phyloP scores from a whole-genome alignment of 768 basidiomycete genomes.

The Trametes punicea region DNA sequence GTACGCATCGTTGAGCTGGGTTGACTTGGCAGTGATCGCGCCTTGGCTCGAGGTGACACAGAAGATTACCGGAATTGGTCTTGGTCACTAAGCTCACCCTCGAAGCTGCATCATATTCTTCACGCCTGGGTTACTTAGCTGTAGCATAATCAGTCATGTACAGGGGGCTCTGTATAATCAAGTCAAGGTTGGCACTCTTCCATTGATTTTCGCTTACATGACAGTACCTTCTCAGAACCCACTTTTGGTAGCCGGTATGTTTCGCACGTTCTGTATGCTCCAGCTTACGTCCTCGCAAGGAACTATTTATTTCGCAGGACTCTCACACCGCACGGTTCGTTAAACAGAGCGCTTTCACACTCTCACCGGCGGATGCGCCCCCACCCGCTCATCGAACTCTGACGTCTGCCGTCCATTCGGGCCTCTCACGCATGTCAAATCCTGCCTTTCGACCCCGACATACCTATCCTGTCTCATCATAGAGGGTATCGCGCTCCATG shows the following conservation, averaged over 20 bases:
- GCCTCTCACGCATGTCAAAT: background rate
- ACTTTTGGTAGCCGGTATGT: conserved; percentile 15
- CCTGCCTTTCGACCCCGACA: background rate
- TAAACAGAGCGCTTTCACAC: background rate
- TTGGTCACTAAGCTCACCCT: conserved; percentile 42
- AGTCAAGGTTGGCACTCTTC: too few species aligned
- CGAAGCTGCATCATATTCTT: background rate
- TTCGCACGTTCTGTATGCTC: background rate
- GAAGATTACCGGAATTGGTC: conserved; percentile 66
- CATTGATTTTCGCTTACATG: too few species aligned
- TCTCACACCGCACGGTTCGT: background rate
- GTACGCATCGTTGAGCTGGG: conserved; percentile 69
- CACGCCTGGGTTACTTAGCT: too few species aligned
- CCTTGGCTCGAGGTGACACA: conserved; percentile 77
- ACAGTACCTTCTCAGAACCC: background rate
- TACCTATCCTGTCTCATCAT: conserved; percentile 7
- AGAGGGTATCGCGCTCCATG: background rate
- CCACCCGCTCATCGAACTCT: background rate
- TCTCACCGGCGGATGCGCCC: background rate
- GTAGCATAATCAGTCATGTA: too few species aligned
- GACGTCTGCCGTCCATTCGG: background rate
- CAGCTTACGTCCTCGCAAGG: conserved; percentile 7
- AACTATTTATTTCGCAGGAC: background rate
- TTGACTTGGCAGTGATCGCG: conserved; percentile 66
- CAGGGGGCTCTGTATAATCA: background rate